Base-by-base conservation (phyloP, 345 rosid genomes). In the Brassica cretica region DNA sequence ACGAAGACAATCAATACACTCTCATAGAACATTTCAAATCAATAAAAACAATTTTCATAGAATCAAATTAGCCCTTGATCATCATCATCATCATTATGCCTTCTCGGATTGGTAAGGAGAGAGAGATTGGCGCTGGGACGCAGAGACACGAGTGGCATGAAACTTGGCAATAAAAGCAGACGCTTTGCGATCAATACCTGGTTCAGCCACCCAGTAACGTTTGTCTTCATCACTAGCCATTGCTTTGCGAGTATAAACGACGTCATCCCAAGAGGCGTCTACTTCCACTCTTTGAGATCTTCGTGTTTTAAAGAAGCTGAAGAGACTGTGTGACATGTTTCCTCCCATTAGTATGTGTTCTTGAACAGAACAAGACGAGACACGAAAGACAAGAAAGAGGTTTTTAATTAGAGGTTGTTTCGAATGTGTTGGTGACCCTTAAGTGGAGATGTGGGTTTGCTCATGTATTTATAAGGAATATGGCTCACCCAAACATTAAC, bases 111-210 rank as follows among this genome's bases (percentile, higher is more conserved):
- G 69, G 8, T 70, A 80, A 14, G 73, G 82, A 53, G 78, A 62
- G 27, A 76, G 58, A 14, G 81, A 76, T 53, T 82, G 82, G 18
- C 68, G 73, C 27, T 82, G 82, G 29, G 84, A 74, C 71, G 77
- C 81, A 5, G 81, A 53, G 64, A 77, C 78, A 25, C 73, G 83
- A 69, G 81, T 84, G 25, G 80, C 79, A 32, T 82, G 89, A 74
- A 86, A 84, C 81, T 84, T 88, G 61, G 81, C 83, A 4, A 86
- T 88, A 69, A 82, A 85, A 55, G 74, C 84, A 6, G 85, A 76
- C 21, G 91, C 89, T 77, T 75, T 86, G 21, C 85, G 67, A 77
- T 86, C 89, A 15, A 88, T 85, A n/a, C 87, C 88, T 9, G 86
- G 87, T 61, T 82, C 85, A 2, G 83, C 88, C 8, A 85, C 87